Evolutionary conservation across 2,329 filamentous ascomycete species (phyloP).

Genomic region (Xylariaceae sp.): DNA sequence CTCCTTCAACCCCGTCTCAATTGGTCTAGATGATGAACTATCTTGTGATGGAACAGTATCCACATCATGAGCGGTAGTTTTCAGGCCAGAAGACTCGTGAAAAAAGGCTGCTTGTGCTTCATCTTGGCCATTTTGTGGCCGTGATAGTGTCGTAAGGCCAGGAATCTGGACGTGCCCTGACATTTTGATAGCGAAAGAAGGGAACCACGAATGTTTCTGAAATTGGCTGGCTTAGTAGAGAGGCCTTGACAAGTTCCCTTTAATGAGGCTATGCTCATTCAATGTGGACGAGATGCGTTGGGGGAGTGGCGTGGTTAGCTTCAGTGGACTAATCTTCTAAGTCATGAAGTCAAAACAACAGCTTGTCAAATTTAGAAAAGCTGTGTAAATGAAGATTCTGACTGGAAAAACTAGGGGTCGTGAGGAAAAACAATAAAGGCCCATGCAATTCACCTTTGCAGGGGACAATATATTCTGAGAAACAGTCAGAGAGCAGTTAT

Average conservation of each 20-base stretch:
- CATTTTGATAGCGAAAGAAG: constrained; percentile 18
- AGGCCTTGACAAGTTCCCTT: not conserved
- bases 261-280: not conserved
- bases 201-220: not conserved
- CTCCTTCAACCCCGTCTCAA: constrained; percentile 5
- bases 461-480: not conserved
- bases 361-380: not conserved
- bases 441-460: not conserved
- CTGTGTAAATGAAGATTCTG: not conserved
- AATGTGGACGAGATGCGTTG: not conserved
- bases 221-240: not conserved
- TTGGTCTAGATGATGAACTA: not conserved
- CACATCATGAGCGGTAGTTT: constrained; percentile 1
- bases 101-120: constrained; percentile 11
- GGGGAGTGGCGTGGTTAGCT: not conserved
- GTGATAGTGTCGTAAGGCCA: constrained; percentile 30
- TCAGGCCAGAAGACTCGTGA: constrained; percentile 13
- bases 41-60: not conserved
- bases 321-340: not conserved
- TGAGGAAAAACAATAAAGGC: not conserved
- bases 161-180: constrained; percentile 32
- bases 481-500: not conserved
- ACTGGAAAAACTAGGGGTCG: too few relatives aligned
- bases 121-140: constrained; percentile 3
- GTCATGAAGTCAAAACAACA: not conserved